phyloP scores from a whole-genome alignment of 306 rosid species.

The Vigna trinervia region DNA sequence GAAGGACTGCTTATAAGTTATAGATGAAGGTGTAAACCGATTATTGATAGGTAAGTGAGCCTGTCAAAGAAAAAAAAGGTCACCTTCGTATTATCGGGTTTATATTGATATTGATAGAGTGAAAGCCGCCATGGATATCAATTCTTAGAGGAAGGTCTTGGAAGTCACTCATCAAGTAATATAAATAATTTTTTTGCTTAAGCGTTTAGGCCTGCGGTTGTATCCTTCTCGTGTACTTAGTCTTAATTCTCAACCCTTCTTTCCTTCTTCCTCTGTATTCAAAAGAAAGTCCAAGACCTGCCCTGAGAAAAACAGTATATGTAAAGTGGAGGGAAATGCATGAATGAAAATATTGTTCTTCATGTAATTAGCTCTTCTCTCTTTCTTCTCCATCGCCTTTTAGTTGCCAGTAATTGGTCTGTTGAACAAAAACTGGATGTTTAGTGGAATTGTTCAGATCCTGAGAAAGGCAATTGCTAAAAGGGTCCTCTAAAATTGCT shows the following conservation, averaged over 20 bases:
- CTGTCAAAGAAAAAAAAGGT: too few relatives aligned
- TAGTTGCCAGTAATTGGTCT: background rate
- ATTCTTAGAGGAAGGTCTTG: too few relatives aligned
- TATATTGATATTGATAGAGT: too few relatives aligned
- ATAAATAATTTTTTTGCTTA: too few relatives aligned
- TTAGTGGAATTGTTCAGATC: background rate
- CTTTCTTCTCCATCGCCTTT: background rate
- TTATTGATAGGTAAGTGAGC: too few relatives aligned
- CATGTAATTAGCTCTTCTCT: background rate
- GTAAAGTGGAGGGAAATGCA: background rate
- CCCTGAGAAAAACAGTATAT: background rate
- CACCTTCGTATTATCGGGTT: too few relatives aligned
- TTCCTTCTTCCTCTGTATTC: background rate
- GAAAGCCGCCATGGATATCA: too few relatives aligned
- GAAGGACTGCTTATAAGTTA: too few relatives aligned
- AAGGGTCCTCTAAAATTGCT: slow-evolving; percentile 4
- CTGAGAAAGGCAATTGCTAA: background rate
- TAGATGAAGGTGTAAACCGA: too few relatives aligned
- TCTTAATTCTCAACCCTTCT: background rate
- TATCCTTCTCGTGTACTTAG: too few relatives aligned
- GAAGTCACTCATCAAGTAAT: too few relatives aligned
- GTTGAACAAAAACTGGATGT: background rate
- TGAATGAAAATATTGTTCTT: background rate
- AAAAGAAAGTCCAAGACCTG: slow-evolving; percentile 1
- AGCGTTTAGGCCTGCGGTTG: too few relatives aligned